Evolutionary conservation across 345 rosid species (phyloP), one percentile per base, ranked within the genome.

Genomic region (Odontarrhena argentea): DNA sequence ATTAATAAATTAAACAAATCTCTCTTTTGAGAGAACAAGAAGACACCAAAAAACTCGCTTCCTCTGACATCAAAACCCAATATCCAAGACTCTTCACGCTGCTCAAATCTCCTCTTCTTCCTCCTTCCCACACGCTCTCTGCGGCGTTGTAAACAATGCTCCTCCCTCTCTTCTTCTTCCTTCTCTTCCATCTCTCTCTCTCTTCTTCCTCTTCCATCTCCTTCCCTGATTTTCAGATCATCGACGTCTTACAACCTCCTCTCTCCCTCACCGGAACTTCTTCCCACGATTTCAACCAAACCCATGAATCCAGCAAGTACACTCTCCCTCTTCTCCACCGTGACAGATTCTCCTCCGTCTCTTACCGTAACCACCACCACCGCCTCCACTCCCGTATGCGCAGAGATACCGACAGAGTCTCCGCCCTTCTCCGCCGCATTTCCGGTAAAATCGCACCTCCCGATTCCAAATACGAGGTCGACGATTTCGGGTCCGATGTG

Each of bases 401-500:
- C 1, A 68, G 97, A 60, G 99, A 94, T 65, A 63, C 51, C 0
- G 73, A 55, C 34, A 80, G 99, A 79, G 96, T 81, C 36, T 58
- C 83, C 37, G 40, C 62, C 76, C 75, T 94, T 54, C 55, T 76
- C 60, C 87, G 80, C 59, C 88, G 82, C 13, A 78, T 94, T 25
- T 76, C 86, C 2, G 60, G 66, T 0, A 63, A 38, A 47, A 2
- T 9, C 0, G 26, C 24, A 2, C 2, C 43, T 13, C 28, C 40
- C 28, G 18, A 30, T 18, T 62, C 69, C 0, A 34, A 15, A 5
- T 76, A 76, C 37, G 36, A 67, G 25, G 70, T 65, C 46, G 70
- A 77, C 43, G 96, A 91, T 50, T 87, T 94, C 6, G 96, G 95
- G 8, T 81, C 99, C 24, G 97, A 91, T 48, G 96, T 94, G 22